Evolutionary conservation across 2,329 filamentous ascomycete species (phyloP).

Genomic region (Diatrype stigma): DNA sequence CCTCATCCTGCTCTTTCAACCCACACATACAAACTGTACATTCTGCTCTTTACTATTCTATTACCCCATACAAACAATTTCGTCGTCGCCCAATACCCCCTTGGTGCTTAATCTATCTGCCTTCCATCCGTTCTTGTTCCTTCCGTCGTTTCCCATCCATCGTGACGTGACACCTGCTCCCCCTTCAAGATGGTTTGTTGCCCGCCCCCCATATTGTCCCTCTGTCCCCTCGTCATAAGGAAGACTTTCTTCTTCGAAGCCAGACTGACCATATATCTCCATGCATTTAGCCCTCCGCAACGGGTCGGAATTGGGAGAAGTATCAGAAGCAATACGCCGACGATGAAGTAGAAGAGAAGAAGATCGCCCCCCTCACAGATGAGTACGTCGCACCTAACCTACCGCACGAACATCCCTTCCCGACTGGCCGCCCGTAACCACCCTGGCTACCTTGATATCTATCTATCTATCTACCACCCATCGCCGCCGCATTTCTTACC

Average conservation of each 20-base stretch:
- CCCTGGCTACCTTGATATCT: slow-evolving; percentile 13
- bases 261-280: slow-evolving; percentile 12
- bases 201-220: slow-evolving; percentile 21
- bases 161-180: not conserved
- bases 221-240: slow-evolving; percentile 21
- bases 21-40: too few relatives aligned
- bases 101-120: not conserved
- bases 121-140: not conserved
- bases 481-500: too few relatives aligned
- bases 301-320: slow-evolving; percentile 95
- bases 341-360: slow-evolving; percentile 98
- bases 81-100: not conserved
- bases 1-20: too few relatives aligned
- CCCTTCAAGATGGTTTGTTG: not conserved
- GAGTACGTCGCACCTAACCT: slow-evolving; percentile 61
- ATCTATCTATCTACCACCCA: not conserved
- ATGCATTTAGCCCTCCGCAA: slow-evolving; percentile 75
- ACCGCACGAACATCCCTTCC: slow-evolving; percentile 16
- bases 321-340: slow-evolving; percentile 96
- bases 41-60: too few relatives aligned
- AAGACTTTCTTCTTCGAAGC: slow-evolving; percentile 5
- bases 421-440: slow-evolving; percentile 19
- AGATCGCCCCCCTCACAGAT: slow-evolving; percentile 94
- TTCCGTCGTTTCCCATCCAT: not conserved
- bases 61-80: not conserved